phyloP scores from a whole-genome alignment of 225 moss, liverwort and hornwort species.

The Marchantia paleacea region DNA sequence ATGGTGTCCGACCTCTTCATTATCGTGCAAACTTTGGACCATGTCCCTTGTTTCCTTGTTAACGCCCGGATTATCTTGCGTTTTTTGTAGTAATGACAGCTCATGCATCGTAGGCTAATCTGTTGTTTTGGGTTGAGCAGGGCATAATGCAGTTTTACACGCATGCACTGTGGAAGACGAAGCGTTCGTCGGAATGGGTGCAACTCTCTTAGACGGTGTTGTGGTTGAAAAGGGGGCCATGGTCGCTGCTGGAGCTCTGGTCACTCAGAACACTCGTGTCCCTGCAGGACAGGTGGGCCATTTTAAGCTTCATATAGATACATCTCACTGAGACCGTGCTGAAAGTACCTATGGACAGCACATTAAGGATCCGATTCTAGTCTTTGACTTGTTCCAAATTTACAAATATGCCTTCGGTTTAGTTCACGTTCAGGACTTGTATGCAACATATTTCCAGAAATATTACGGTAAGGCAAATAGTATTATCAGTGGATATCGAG shows the following conservation, averaged over 20 bases:
- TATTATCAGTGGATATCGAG: no score
- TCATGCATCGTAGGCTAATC: not conserved
- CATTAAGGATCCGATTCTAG: no score
- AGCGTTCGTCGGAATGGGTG: slow-evolving; percentile 95
- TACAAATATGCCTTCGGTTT: no score
- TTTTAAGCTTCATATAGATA: not conserved
- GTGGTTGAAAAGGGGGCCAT: slow-evolving; percentile 90
- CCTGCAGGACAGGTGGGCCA: slow-evolving; percentile 69
- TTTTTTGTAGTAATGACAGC: not conserved
- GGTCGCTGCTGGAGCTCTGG: slow-evolving; percentile 81
- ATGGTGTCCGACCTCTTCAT: not conserved
- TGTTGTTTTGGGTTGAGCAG: slow-evolving; percentile 37
- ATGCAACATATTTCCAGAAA: no score
- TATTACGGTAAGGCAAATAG: no score
- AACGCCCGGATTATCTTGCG: not conserved
- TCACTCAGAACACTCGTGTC: slow-evolving; percentile 68
- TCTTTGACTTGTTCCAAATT: no score
- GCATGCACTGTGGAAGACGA: slow-evolving; percentile 92
- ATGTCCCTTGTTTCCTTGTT: not conserved
- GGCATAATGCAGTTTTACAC: slow-evolving; percentile 84
- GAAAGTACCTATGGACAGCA: no score
- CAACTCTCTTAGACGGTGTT: slow-evolving; percentile 79
- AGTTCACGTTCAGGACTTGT: no score
- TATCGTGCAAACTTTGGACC: not conserved
- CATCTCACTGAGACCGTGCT: no score